phyloP scores from a whole-genome alignment of 768 basidiomycete genomes.

The Trametes sanguinea region DNA sequence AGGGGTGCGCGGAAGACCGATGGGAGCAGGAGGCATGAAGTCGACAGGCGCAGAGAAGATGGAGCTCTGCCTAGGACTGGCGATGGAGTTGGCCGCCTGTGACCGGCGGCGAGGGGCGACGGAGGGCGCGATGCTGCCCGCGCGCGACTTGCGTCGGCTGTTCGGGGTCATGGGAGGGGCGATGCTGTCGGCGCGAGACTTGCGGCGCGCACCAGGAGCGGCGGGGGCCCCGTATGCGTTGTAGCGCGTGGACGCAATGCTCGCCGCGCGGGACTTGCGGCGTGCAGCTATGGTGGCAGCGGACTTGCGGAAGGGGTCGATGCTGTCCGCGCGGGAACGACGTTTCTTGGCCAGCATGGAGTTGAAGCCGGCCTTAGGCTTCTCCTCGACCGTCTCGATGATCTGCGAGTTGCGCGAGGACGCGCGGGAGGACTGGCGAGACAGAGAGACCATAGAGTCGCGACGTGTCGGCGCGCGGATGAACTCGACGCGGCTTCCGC shows the following conservation, averaged over 20 bases:
- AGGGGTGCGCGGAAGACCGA: conserved; percentile 15
- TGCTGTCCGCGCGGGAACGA: conserved; percentile 20
- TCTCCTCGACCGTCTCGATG: not conserved
- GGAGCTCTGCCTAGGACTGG: not conserved
- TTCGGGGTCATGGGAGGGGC: conserved; percentile 4
- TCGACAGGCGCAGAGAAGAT: not conserved
- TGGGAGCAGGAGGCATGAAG: not conserved
- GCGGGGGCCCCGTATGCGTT: not conserved
- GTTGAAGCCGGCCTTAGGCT: not conserved
- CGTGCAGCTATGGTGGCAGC: conserved; percentile 2
- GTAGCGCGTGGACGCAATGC: conserved; percentile 1
- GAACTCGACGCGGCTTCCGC: not conserved
- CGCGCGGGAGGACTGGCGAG: conserved; percentile 19
- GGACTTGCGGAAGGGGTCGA: conserved; percentile 22
- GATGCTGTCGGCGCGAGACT: not conserved
- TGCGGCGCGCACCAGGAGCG: not conserved
- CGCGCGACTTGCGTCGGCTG: conserved; percentile 6
- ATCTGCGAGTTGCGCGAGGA: conserved; percentile 20
- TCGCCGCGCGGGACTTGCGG: conserved; percentile 14
- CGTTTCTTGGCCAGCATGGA: conserved; percentile 14
- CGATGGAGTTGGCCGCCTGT: not conserved
- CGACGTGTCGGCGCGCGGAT: conserved; percentile 9
- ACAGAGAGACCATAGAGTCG: conserved; percentile 17
- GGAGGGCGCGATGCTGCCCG: not conserved
- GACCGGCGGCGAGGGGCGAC: conserved; percentile 9